Base-by-base conservation (phyloP, 1,284 basidiomycete species). In the Trichosporon sp. region DNA sequence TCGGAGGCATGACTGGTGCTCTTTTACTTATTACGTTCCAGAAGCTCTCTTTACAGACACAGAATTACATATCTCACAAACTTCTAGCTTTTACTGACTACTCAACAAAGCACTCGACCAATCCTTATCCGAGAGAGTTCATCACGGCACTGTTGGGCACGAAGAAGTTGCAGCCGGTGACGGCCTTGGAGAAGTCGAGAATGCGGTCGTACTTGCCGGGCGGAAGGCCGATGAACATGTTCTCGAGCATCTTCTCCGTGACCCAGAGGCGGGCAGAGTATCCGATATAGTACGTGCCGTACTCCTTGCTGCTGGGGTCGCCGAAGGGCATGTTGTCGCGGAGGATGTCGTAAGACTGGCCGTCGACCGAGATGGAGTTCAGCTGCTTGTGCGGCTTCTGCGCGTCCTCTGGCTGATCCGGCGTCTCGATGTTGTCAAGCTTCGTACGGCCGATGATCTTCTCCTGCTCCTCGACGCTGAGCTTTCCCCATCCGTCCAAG, bases 241-340 rank as follows among this genome's bases (percentile, higher is more conserved):
- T 37, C 59, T 64, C 52, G 14, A 68, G 61, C 67, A 68, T 68
- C 64, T 64, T 61, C 62, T 68, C 64, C 1, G 59, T 65, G 16
- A 68, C 67, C 67, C 67, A 68, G 9, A 68, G 60, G 19, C 59
- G 36, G 31, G 57, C 56, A 21, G 46, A 37, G 62, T 68, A 68
- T 1, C 67, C 64, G 64, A 68, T 68, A 23, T 65, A 68, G 46
- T 52, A 68, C 4, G 67, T 68, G n/a, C 67, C 67, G 49, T 60
- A 68, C 58, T 64, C 60, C 46, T 60, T 62, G 7, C 21, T 33
- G 10, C 59, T 64, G 0, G 67, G 67, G 37, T 59, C 31, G 3
- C 67, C 67, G 37, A 68, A 68, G 7, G 67, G 67, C 64, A 68
- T 65, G 62, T 68, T 68, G 62, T 68, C 67, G 34, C 67, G 67